Base-by-base conservation (phyloP, 2,329 filamentous ascomycete genomes). In the Aspergillus pseudonomiae region DNA sequence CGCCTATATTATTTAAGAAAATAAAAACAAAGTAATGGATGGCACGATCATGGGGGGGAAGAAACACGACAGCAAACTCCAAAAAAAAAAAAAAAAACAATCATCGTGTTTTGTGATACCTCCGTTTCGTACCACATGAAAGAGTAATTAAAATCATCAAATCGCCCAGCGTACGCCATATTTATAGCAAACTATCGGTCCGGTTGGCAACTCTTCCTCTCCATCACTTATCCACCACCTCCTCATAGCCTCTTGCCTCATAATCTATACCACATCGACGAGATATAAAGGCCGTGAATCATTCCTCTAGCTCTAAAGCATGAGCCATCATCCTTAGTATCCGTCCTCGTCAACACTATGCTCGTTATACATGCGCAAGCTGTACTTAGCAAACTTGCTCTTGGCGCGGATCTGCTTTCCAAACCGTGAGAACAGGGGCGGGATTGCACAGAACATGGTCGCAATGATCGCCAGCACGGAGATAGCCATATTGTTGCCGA, bases 391-490 rank as follows among this genome's bases (percentile, higher is more conserved):
- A 68, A 78, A 79, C 39, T 71, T 64, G 66, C 75, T 80, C 45
- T 71, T 63, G 41, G 71, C 66, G 21, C 79, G 67, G 32, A 80
- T 70, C 5, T 56, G 55, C 63, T 71, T 70, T 0, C 78, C 78
- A 68, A 72, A 78, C 34, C 70, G 70, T 5, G 68, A 66, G 57
- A 80, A 78, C 19, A 77, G 39, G 7, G 73, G 64, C 1, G 78
- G 75, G 9, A 74, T 71, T 6, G 70, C 63, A 60, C 78, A 79
- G 50, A 79, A 80, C 1, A 73, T 57, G 2, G 80, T 81, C 6
- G 80, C 80, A 6, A 80, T 60, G 0, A 67, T 69, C 3, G 80
- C 80, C n/a, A 81, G 61, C 28, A 81, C 68, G 5, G 75, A 76
- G 4, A 74, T 65, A 0, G 79, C 76, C 26, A 73, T 59, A 61